phyloP scores from a whole-genome alignment of 2,329 filamentous ascomycete genomes.

The Cytospora chrysosperma region DNA sequence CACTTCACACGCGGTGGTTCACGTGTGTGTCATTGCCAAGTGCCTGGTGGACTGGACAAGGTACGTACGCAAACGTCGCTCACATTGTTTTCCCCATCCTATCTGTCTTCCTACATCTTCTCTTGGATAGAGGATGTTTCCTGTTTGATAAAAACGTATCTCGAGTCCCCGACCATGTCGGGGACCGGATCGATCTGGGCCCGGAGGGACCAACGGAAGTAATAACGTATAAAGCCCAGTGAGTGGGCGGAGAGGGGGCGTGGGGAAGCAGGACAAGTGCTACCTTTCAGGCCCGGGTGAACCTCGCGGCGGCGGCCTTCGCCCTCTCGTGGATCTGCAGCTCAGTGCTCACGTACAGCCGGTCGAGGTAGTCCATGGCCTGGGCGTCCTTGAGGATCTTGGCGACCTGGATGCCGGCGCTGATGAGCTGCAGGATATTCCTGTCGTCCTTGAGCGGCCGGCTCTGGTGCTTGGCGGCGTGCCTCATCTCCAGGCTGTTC shows the following conservation, averaged over 20 bases:
- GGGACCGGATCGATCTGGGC: not conserved
- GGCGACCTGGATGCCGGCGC: slow-evolving; percentile 81
- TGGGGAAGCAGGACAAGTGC: no score
- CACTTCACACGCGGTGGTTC: not conserved
- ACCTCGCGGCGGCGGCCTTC: slow-evolving; percentile 41
- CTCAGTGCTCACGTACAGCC: slow-evolving; percentile 80
- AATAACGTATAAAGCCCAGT: slow-evolving; percentile 8
- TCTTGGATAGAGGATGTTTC: not conserved
- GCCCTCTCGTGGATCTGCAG: slow-evolving; percentile 70
- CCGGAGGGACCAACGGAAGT: not conserved
- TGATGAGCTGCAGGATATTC: slow-evolving; percentile 84
- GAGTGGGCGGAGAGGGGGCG: not conserved
- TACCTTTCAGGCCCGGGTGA: slow-evolving; percentile 34
- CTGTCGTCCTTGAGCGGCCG: slow-evolving; percentile 84
- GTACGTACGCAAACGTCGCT: not conserved
- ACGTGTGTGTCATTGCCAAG: not conserved
- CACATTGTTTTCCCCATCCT: not conserved
- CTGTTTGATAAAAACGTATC: slow-evolving; percentile 10
- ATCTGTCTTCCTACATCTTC: slow-evolving; percentile 15
- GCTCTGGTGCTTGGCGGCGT: slow-evolving; percentile 80
- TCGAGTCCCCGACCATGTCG: no score
- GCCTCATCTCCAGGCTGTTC: slow-evolving; percentile 84
- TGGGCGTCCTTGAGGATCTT: slow-evolving; percentile 82
- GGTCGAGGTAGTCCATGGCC: slow-evolving; percentile 80
- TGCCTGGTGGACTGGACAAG: not conserved